phyloP scores from a whole-genome alignment of 345 rosid species.

The Corymbia maculata region DNA sequence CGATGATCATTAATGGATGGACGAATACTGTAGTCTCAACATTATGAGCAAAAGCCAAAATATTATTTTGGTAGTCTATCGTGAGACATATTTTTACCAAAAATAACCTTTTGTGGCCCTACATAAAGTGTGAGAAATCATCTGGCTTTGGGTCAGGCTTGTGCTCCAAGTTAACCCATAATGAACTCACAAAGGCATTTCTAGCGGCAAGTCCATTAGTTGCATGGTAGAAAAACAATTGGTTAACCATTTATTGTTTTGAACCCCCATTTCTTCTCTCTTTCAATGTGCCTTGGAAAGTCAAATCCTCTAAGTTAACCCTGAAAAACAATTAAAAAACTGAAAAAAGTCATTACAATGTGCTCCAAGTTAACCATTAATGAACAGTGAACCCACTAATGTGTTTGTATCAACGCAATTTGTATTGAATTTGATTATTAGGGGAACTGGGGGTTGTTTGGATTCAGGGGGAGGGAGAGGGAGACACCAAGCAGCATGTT shows the following conservation, averaged over 20 bases:
- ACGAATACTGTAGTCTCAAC: not conserved
- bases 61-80: fast-evolving
- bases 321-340: not conserved
- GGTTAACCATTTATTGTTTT: not conserved
- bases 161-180: not conserved
- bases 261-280: not conserved
- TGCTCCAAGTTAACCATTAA: not conserved
- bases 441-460: fast-evolving
- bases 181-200: not conserved
- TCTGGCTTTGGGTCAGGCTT: not conserved
- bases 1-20: not conserved
- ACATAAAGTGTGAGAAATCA: not conserved
- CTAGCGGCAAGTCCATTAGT: no score
- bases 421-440: not conserved
- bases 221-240: not conserved
- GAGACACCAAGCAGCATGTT: not conserved
- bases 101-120: fast-evolving
- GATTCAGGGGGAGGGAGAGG: not conserved
- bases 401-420: not conserved
- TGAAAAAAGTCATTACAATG: not conserved
- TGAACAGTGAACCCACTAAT: not conserved
- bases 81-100: not conserved
- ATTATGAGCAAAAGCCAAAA: not conserved
- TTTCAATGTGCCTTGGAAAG: not conserved
- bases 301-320: not conserved